Evolutionary conservation across 495 filamentous ascomycete species (phyloP).

Genomic region (Xylaria flabelliformis): DNA sequence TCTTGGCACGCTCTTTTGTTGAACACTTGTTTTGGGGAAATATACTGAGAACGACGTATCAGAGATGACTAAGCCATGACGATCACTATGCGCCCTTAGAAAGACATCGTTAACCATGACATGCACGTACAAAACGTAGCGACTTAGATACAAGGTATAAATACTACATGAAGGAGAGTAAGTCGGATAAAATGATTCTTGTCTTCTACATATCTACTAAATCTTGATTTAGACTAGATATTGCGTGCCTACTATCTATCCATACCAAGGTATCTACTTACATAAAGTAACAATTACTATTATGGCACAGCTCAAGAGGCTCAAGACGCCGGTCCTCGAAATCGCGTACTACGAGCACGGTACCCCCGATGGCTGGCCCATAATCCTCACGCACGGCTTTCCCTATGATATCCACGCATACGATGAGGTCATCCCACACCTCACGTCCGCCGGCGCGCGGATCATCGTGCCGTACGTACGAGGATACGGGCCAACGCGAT

Average conservation of each 20-base stretch:
- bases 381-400: conserved; percentile 35
- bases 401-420: conserved; percentile 39
- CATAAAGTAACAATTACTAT: background rate
- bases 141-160: background rate
- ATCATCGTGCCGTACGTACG: conserved; percentile 39
- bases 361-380: conserved; percentile 6
- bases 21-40: background rate
- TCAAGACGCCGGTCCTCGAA: conserved; percentile 18
- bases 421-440: conserved; percentile 33
- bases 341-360: conserved; percentile 29
- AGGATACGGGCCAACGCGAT: conserved; percentile 36
- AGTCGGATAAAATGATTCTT: background rate
- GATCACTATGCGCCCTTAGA: conserved; percentile 20
- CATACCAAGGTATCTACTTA: background rate
- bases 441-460: conserved; percentile 33
- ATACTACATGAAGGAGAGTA: background rate
- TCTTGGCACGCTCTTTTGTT: background rate
- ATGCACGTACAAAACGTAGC: background rate
- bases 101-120: conserved; percentile 7
- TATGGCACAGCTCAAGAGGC: conserved; percentile 17
- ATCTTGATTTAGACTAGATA: background rate
- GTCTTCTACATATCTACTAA: background rate
- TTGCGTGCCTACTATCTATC: background rate
- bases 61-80: conserved; percentile 10
- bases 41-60: too few species aligned